Percentiles rank a stretch among this genome's conserved stretches.
Conservation (phyloP, 148 eudicot species). For the Salicornia ramosissima region DNA sequence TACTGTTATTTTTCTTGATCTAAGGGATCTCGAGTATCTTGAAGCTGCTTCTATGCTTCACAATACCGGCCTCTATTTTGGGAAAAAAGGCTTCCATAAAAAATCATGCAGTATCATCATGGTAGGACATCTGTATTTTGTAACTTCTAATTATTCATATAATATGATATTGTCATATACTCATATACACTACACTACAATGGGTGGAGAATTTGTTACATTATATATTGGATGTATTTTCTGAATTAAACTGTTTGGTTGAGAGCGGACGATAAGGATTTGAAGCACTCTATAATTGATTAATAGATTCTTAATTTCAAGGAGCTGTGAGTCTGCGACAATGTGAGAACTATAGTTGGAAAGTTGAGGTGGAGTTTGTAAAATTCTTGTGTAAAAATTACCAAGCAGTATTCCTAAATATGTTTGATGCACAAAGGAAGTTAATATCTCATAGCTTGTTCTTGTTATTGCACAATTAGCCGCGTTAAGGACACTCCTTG, state of each 20-base stretch:
- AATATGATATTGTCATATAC: too few species aligned
- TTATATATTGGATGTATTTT: background rate
- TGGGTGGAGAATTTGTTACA: background rate
- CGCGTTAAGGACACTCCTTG: background rate
- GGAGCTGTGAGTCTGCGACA: background rate
- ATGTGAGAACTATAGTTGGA: background rate
- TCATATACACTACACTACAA: background rate
- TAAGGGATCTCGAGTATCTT: constrained; percentile 63
- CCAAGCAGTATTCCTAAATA: background rate
- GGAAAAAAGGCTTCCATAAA: constrained; percentile 79
- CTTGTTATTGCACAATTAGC: background rate
- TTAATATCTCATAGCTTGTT: background rate
- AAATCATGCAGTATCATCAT: constrained; percentile 46
- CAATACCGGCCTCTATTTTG: constrained; percentile 48
- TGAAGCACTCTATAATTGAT: background rate
- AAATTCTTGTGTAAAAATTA: background rate
- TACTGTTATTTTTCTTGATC: constrained; percentile 30
- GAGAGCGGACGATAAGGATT: background rate
- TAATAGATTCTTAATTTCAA: background rate
- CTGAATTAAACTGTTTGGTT: background rate
- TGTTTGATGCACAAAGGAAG: background rate
- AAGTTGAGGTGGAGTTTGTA: too few species aligned
- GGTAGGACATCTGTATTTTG: constrained; percentile 35
- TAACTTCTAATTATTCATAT: background rate
- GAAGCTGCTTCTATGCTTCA: constrained; percentile 82